Evolutionary conservation across 441 rosid genomes (phyloP).

Genomic region (Manihot esculenta): DNA sequence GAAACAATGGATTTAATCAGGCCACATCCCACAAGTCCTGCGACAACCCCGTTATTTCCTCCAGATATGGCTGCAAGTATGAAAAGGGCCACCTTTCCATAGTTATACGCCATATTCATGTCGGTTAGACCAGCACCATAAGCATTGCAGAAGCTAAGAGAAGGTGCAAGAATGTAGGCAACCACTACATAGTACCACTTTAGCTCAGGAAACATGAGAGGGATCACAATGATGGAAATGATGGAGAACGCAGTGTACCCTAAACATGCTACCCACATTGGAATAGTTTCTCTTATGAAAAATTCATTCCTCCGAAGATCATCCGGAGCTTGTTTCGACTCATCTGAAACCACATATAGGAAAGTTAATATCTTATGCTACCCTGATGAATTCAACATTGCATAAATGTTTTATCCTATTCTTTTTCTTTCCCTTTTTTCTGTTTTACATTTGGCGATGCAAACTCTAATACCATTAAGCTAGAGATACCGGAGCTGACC

Average conservation of each 20-base stretch:
- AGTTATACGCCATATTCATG: slow-evolving; percentile 96
- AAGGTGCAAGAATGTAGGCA: slow-evolving; percentile 82
- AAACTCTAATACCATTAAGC: no score
- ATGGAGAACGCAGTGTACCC: slow-evolving; percentile 65
- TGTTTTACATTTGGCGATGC: no score
- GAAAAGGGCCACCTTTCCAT: slow-evolving; percentile 89
- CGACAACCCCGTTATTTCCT: slow-evolving; percentile 62
- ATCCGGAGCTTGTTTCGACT: slow-evolving; percentile 28
- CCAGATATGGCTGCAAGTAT: slow-evolving; percentile 73
- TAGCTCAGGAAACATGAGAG: slow-evolving; percentile 80
- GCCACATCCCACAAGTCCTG: slow-evolving; percentile 89
- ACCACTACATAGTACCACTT: slow-evolving; percentile 87
- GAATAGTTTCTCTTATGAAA: slow-evolving; percentile 72
- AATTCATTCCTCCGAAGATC: slow-evolving; percentile 62
- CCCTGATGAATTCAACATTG: not conserved
- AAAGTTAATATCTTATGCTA: not conserved
- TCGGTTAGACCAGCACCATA: slow-evolving; percentile 95
- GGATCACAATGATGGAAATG: slow-evolving; percentile 65
- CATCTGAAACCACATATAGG: slow-evolving; percentile 30
- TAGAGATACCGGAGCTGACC: no score
- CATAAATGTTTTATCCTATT: not conserved
- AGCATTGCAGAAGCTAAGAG: slow-evolving; percentile 91
- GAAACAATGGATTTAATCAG: slow-evolving; percentile 82
- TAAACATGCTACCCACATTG: slow-evolving; percentile 67
- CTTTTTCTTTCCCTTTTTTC: no score